Conservation (phyloP, 108 stramenopile species). For the Pseudonitzschia pungens region DNA sequence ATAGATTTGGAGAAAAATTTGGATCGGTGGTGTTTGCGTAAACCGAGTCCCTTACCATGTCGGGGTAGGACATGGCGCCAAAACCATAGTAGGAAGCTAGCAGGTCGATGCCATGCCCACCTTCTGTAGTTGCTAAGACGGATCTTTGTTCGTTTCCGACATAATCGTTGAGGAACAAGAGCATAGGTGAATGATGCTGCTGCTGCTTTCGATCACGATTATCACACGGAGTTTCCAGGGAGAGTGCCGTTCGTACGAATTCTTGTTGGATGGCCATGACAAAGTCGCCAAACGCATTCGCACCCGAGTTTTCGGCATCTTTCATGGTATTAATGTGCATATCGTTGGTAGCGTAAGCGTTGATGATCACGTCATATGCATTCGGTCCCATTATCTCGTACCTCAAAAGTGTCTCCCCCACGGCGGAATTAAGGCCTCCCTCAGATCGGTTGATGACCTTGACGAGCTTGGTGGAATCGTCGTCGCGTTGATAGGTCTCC, state of each 20-base stretch:
- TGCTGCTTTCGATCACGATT: conserved; percentile 1
- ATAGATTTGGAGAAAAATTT: conserved; percentile 55
- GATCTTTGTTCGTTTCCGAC: conserved; percentile 69
- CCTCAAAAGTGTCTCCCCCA: background rate
- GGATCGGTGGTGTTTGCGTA: conserved; percentile 63
- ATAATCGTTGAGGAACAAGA: conserved; percentile 78
- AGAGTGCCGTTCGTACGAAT: conserved; percentile 47
- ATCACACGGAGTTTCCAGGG: conserved; percentile 17
- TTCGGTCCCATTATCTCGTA: too few species aligned
- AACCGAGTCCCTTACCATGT: conserved; percentile 65
- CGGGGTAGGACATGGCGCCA: conserved; percentile 58
- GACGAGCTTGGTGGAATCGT: background rate
- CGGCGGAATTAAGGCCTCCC: conserved; percentile 3
- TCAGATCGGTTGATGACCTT: conserved; percentile 3
- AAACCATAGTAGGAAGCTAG: conserved; percentile 71
- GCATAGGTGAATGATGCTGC: conserved; percentile 52
- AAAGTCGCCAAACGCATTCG: too few species aligned
- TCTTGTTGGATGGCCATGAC: conserved; percentile 28
- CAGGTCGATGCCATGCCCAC: conserved; percentile 48
- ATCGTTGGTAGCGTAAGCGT: conserved; percentile 17
- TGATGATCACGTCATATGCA: conserved; percentile 12
- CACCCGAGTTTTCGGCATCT: too few species aligned
- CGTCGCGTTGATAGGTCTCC: background rate
- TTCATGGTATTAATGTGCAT: too few species aligned
- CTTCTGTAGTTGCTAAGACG: conserved; percentile 50